Evolutionary conservation across 2,329 filamentous ascomycete species (phyloP).

Genomic region (Drechslerella coelobrocha): DNA sequence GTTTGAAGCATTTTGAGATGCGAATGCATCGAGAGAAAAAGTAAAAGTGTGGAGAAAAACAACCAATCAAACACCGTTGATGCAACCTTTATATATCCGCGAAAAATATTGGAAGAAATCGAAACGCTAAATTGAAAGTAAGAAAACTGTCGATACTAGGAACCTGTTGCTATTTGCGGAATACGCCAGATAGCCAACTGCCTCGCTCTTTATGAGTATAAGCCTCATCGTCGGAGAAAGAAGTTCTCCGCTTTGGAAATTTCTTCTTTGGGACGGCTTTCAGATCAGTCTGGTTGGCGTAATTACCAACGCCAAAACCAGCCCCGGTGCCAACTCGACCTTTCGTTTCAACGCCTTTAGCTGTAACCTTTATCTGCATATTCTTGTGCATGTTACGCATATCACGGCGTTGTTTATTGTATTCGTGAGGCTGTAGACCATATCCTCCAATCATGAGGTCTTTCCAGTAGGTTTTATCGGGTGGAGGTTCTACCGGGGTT

Average conservation of each 20-base stretch:
- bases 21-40: neutral
- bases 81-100: conserved; percentile 32
- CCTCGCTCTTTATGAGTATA: conserved; percentile 45
- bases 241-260: conserved; percentile 34
- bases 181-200: conserved; percentile 39
- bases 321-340: conserved; percentile 45
- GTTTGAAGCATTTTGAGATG: conserved; percentile 7
- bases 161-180: conserved; percentile 47
- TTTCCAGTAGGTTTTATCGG: conserved; percentile 47
- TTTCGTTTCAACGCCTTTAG: conserved; percentile 43
- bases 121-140: conserved; percentile 19
- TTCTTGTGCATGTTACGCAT: conserved; percentile 46
- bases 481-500: conserved; percentile 24
- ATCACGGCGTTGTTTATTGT: conserved; percentile 45
- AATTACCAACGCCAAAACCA: conserved; percentile 44
- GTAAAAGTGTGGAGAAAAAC: conserved; percentile 38
- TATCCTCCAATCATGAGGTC: conserved; percentile 45
- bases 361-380: conserved; percentile 44
- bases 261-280: conserved; percentile 42
- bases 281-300: conserved; percentile 39
- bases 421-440: conserved; percentile 38
- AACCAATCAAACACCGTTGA: conserved; percentile 37
- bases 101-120: neutral
- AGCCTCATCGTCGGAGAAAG: conserved; percentile 40
- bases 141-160: conserved; percentile 33